Conservation (phyloP, 2,329 filamentous ascomycete genomes). For the Orbilia ellipsospora region DNA sequence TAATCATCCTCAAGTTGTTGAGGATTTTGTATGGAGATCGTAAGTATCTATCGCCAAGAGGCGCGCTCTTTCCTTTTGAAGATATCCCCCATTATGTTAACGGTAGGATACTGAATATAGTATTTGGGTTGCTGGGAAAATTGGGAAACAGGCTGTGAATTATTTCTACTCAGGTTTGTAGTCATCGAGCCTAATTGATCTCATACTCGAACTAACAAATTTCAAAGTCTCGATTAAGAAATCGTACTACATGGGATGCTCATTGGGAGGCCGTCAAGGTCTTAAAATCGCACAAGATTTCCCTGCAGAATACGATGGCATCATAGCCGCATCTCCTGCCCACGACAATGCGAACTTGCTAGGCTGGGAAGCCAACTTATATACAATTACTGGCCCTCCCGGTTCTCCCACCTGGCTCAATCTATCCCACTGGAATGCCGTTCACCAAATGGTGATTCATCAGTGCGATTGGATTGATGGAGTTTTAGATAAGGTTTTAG, state of each 20-base stretch:
- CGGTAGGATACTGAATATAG: background rate
- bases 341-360: slow-evolving; percentile 64
- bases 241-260: slow-evolving; percentile 66
- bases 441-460: slow-evolving; percentile 62
- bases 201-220: too few relatives aligned
- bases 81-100: background rate
- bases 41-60: background rate
- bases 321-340: slow-evolving; percentile 64
- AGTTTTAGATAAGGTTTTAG: slow-evolving; percentile 65
- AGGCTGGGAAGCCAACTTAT: background rate
- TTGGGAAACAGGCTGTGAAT: slow-evolving; percentile 19
- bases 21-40: slow-evolving; percentile 31
- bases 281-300: slow-evolving; percentile 65
- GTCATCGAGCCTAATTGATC: too few relatives aligned
- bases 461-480: slow-evolving; percentile 68
- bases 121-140: slow-evolving; percentile 10
- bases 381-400: slow-evolving; percentile 58
- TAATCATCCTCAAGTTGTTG: slow-evolving; percentile 34
- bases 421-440: slow-evolving; percentile 59
- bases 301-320: slow-evolving; percentile 66
- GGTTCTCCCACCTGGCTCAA: slow-evolving; percentile 54
- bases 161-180: slow-evolving; percentile 18
- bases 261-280: slow-evolving; percentile 66
- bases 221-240: slow-evolving; percentile 59
- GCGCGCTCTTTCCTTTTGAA: background rate